phyloP scores from a whole-genome alignment of 1,139 yeast genomes.

The Ogataea hybrid region DNA sequence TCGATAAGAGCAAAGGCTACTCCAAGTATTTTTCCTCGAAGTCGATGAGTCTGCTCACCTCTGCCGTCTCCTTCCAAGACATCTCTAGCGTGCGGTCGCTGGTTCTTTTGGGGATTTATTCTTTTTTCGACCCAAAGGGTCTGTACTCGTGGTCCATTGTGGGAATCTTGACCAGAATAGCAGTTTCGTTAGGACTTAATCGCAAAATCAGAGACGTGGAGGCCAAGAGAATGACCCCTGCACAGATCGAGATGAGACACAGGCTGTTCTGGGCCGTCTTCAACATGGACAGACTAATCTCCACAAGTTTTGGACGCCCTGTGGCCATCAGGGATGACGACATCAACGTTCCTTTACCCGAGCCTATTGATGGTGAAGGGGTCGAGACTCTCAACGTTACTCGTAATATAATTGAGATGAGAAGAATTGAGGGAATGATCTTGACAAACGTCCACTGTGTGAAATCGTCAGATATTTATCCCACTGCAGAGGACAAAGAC shows the following conservation, averaged over 20 bases:
- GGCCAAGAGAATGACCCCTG: conserved; percentile 28
- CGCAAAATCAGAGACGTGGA: conserved; percentile 34
- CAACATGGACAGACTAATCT: conserved; percentile 44
- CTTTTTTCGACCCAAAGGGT: conserved; percentile 44
- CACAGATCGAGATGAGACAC: conserved; percentile 40
- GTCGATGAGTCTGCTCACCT: conserved; percentile 37
- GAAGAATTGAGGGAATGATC: conserved; percentile 44
- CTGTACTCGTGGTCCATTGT: conserved; percentile 48
- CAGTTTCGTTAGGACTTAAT: conserved; percentile 43
- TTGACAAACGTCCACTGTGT: conserved; percentile 42
- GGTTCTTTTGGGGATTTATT: conserved; percentile 43
- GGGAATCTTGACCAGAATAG: conserved; percentile 43
- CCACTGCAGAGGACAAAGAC: conserved; percentile 32
- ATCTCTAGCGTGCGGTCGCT: conserved; percentile 36
- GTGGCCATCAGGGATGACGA: conserved; percentile 46
- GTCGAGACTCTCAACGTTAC: conserved; percentile 39
- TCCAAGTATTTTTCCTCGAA: conserved; percentile 36
- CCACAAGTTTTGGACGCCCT: conserved; percentile 44
- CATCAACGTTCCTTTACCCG: conserved; percentile 44
- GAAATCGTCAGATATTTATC: conserved; percentile 32
- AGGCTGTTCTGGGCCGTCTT: conserved; percentile 52
- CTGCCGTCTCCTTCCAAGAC: conserved; percentile 37
- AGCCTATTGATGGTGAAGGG: conserved; percentile 38
- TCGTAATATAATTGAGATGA: conserved; percentile 38
- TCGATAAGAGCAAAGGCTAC: conserved; percentile 34